A percentile compares a stretch with the other conserved stretches of the same genome.
phyloP scores from a whole-genome alignment of 2,329 filamentous ascomycete species.

The Fusarium sp. region DNA sequence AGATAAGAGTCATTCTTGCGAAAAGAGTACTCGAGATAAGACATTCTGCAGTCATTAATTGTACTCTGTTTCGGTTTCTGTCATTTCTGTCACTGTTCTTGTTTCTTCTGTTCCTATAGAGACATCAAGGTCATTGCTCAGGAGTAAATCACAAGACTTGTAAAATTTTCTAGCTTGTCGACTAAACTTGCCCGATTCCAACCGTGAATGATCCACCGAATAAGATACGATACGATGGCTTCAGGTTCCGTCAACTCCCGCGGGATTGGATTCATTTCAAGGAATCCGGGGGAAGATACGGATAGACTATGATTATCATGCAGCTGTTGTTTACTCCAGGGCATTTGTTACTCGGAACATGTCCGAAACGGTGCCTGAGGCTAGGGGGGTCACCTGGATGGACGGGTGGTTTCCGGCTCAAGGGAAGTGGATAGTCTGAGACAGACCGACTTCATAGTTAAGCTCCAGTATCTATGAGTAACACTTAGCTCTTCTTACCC shows the following conservation, averaged over 20 bases:
- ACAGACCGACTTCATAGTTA: neutral
- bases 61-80: neutral
- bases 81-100: neutral
- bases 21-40: neutral
- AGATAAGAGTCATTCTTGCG: conserved; percentile 7
- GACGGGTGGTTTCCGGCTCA: neutral
- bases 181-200: conserved; percentile 18
- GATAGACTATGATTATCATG: neutral
- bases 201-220: conserved; percentile 6
- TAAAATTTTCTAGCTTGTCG: conserved; percentile 16
- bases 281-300: neutral
- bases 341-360: neutral
- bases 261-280: neutral
- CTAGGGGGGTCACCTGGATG: neutral
- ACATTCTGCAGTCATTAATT: neutral
- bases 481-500: conserved; percentile 26
- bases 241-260: conserved; percentile 17
- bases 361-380: conserved; percentile 37
- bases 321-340: neutral
- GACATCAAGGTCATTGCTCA: conserved; percentile 5
- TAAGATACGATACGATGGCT: neutral
- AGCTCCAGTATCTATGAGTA: conserved; percentile 35
- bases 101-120: neutral
- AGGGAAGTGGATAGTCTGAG: neutral
- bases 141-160: conserved; percentile 24